Evolutionary conservation across 352 stramenopile species (phyloP), one percentile per base, ranked within the genome.

Genomic region (Halophytophthora batemanensis): DNA sequence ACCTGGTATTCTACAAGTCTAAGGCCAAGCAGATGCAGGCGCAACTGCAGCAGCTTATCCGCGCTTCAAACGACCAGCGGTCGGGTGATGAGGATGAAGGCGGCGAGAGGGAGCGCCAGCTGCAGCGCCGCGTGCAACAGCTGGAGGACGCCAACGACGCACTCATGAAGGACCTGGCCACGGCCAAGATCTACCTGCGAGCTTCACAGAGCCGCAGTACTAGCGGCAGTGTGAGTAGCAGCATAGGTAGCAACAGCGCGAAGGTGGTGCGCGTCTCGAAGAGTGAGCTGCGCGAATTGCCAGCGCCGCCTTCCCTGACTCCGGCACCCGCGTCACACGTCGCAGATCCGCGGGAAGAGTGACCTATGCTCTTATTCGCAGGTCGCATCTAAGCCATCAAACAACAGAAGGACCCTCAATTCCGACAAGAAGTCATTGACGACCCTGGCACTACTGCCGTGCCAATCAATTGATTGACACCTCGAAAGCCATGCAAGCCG

Each of bases 1-100:
- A 93, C 58, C 28, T 93, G 5, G 78, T 91, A 38, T 88, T 93
- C 46, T 93, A 90, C 77, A 91, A 93, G 50, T 76, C 78, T 15
- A 93, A 93, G 46, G 78, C 81, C 25, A 90, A 93, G 53, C 81
- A 93, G 52, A 86, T 90, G 74, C 83, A 93, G 44, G 50, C 60
- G n/a, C 83, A 93, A 59, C 52, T 93, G 13, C 77, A 88, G 61
- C 77, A 90, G 59, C 67, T 90, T 14, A 88, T 93, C 45, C 74
- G 77, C 0, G 71, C 79, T 35, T 88, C 76, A 21, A 66, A 37
- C 53, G 45, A 77, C 37, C 21, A 73, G 56, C 46, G 82, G 73
- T 39, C 43, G 60, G 15, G 34, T 46, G 31, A 29, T 5, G 46
- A 55, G 4, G 45, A 34, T 3, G 23, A 40, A 3, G 60, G 77